Base-by-base conservation (phyloP, 768 basidiomycete species). In the Calocybe cyanea region DNA sequence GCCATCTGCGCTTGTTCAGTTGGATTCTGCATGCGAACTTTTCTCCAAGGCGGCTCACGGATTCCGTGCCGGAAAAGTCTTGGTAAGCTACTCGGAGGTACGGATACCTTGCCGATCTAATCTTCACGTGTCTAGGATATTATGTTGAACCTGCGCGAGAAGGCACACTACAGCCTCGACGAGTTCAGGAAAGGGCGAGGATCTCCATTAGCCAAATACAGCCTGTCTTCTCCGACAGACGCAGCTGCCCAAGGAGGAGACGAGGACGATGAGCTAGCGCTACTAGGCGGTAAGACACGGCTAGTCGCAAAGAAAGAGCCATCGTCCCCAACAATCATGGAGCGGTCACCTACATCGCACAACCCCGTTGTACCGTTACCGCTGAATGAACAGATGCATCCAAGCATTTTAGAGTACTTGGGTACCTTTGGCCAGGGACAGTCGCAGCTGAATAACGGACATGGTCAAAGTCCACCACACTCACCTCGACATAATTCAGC, bases 21-120 rank as follows among this genome's bases (percentile, higher is more conserved):
- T 87, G 21, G 83, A 87, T 57, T 85, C 85, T 0, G 85, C 85
- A 5, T 86, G 83, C 53, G 80, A 85, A 45, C 71, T 87, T 23
- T 86, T 87, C 54, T 70, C 80, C n/a, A 83, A 81, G 58, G 77
- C 82, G 15, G 83, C 84, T 8, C 71, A 66, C 15, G 80, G 78
- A 15, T 86, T 86, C 61, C 72, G 74, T 45, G 84, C 84, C 0
- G 70, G 71, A 41, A 73, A 81, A 53, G 84, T 86, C 42, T 62
- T 85, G 66, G 84, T 85, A 58, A 62, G 73, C 57, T 20, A 19
- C 34, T 17, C 19, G 17, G 8, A 3, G 20, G 21, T 3, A n/a
- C 19, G 9, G 13, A 4, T 35, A n/a, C 34, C n/a, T n/a, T n/a
- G 34, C 13, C 15, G 17, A 23, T 14, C 17, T 43, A n/a, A 39